Base-by-base conservation (phyloP, 352 stramenopile genomes). In the Pythium periplocum region DNA sequence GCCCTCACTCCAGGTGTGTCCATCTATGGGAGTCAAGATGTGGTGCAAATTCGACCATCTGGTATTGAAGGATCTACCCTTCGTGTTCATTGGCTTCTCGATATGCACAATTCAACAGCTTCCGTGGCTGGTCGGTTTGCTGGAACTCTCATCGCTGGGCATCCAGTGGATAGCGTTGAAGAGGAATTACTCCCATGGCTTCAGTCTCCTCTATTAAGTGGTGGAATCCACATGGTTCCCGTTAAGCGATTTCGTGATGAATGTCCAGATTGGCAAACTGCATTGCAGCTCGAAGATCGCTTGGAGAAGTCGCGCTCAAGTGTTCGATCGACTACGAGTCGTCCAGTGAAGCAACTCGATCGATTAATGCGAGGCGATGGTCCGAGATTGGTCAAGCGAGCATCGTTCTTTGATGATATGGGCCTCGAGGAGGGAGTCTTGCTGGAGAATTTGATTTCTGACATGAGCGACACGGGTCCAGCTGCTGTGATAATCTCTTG, bases 171-270 rank as follows among this genome's bases (percentile, higher is more conserved):
- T 64, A 62, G 61, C 3, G 69, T 86, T 2, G 85, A 95, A 68
- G 85, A 95, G 58, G 85, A 95, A 44, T 44, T 95, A 5, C 50
- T 90, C 3, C 83, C 85, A 6, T 95, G 85, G 85, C 55, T 95
- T 26, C 83, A 95, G 53, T 93, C 83, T 7, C 78, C 77, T 17
- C 59, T 95, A 11, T 56, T 95, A 6, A 93, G 81, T 62, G 85
- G 85, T 10, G 85, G 85, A 0, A 68, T 89, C 5, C 68, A 65
- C 12, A 37, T 34, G 5, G 53, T 30, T 42, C 42, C 61, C 37
- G 50, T 48, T 2, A 26, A 41, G 26, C 39, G 42, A 33, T 48
- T 17, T 34, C 59, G 48, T 31, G 64, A 68, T 11, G 61, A 69
- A 31, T 40, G 61, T 30, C 50, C 56, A 6, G 61, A 69, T 30